These are phyloP conservation scores for Penstemon eatonii DNA, from an alignment of 257 asterid species.

Conservation along the genomic window DNA sequence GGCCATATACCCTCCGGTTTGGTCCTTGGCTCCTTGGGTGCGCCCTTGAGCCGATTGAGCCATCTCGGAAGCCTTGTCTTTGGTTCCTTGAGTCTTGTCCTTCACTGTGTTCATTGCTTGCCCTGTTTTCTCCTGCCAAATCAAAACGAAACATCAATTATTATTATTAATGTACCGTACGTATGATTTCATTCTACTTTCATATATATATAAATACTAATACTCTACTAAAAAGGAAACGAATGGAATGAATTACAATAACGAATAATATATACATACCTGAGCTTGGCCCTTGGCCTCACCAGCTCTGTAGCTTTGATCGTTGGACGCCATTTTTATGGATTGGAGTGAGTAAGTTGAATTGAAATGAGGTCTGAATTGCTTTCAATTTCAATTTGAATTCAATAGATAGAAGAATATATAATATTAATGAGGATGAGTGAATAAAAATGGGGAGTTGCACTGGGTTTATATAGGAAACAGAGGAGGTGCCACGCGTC, in stretches of 20 bases:
- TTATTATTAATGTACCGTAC: neutral
- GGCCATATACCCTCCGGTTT: conserved; percentile 32
- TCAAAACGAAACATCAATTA: neutral
- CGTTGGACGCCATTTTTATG: conserved; percentile 57
- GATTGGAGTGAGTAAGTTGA: neutral
- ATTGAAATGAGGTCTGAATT: no score
- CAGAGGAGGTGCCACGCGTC: conserved; percentile 52
- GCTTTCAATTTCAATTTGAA: neutral
- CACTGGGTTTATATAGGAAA: neutral
- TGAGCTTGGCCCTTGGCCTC: conserved; percentile 83
- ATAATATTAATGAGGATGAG: neutral
- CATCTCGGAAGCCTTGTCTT: conserved; percentile 36
- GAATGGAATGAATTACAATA: neutral
- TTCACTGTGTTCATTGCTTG: conserved; percentile 46
- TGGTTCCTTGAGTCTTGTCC: conserved; percentile 52
- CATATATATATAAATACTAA: no score
- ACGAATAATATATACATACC: conserved; percentile 33
- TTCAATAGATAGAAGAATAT: neutral
- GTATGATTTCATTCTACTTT: neutral
- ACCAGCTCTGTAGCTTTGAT: conserved; percentile 61
- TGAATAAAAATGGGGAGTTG: neutral
- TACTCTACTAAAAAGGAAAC: neutral
- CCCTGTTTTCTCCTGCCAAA: conserved; percentile 64
- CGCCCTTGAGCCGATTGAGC: conserved; percentile 25
- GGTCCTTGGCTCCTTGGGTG: conserved; percentile 26